Evolutionary conservation across 805 yeast genomes (phyloP), one percentile per base, ranked within the genome.

Genomic region (Yamadazyma olivae): DNA sequence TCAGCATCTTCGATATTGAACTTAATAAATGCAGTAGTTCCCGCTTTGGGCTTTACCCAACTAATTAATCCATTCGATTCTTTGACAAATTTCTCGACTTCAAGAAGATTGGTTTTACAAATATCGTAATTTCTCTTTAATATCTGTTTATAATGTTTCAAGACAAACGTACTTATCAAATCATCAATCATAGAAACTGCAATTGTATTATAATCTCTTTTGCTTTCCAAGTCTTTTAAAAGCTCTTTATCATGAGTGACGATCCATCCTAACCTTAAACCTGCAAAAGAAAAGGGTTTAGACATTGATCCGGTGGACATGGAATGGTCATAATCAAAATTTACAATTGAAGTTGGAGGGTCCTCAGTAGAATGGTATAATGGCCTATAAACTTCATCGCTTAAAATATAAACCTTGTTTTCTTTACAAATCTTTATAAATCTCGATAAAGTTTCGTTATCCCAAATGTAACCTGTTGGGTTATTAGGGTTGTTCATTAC

Each of bases 341-440:
- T 56, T 9, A 67, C 64, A 10, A 70, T 60, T 3, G 75, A 67
- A 20, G 51, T 52, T 4, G 78, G 74, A 5, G 32, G 27, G 4
- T 37, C 38, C 0, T 18, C 32, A 6, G 56, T 43, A 4, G 67
- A 57, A 49, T 74, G 77, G 49, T 59, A 71, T 33, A 75, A 54
- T 8, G 80, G 81, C 7, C 79, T 53, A 46, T 75, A 75, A 6
- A 75, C 80, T 43, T 75, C 80, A 50, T 75, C 81, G 30, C 71
- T 64, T 32, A 72, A 48, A 7, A 75, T 37, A 32, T 64, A 64
- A 6, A 59, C 55, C 27, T 54, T 61, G 13, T 51, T 38, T 12
- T 46, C 32, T 19, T 48, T 35, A 27, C 78, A 74, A 18, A 74
- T 38, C 3, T 51, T 55, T 6, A 50, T 70, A 57, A 57, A 65